Percentiles rank a stretch among this genome's conserved stretches.
Evolutionary conservation across 2,329 filamentous ascomycete genomes (phyloP).

Genomic region (Cercospora citrullina): DNA sequence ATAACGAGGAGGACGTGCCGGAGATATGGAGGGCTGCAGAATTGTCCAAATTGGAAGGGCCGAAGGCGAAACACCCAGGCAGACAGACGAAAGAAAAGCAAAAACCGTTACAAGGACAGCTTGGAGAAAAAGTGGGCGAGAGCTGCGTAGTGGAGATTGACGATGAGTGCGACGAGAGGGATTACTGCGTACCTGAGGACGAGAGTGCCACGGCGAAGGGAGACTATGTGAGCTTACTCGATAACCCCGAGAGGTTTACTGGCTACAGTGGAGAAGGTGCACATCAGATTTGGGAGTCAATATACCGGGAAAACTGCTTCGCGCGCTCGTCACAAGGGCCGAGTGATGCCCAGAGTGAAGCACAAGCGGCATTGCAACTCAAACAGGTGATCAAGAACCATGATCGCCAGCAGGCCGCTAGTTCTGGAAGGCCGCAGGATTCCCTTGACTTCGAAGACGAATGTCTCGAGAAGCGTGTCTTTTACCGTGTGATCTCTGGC

Average conservation of each 20-base stretch:
- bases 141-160: conserved; percentile 97
- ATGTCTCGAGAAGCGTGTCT: conserved; percentile 97
- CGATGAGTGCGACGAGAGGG: conserved; percentile 92
- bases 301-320: conserved; percentile 98
- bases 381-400: conserved; percentile 58
- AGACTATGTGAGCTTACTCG: conserved; percentile 91
- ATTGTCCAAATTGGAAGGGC: conserved; percentile 87
- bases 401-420: conserved; percentile 44
- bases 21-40: conserved; percentile 88
- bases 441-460: conserved; percentile 81
- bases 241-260: conserved; percentile 94
- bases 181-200: conserved; percentile 96
- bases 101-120: conserved; percentile 73
- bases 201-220: conserved; percentile 83
- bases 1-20: conserved; percentile 93
- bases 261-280: conserved; percentile 85
- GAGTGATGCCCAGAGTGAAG: conserved; percentile 40
- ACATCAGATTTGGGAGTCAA: conserved; percentile 90
- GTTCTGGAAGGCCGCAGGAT: conserved; percentile 57
- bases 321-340: conserved; percentile 42
- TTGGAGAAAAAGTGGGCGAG: conserved; percentile 87
- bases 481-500: conserved; percentile 90
- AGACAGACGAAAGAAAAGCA: conserved; percentile 70
- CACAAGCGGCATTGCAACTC: conserved; percentile 61
- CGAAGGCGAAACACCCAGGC: conserved; percentile 84